Conservation (phyloP, 208 protist genomes). For the Leishmania turanica region DNA sequence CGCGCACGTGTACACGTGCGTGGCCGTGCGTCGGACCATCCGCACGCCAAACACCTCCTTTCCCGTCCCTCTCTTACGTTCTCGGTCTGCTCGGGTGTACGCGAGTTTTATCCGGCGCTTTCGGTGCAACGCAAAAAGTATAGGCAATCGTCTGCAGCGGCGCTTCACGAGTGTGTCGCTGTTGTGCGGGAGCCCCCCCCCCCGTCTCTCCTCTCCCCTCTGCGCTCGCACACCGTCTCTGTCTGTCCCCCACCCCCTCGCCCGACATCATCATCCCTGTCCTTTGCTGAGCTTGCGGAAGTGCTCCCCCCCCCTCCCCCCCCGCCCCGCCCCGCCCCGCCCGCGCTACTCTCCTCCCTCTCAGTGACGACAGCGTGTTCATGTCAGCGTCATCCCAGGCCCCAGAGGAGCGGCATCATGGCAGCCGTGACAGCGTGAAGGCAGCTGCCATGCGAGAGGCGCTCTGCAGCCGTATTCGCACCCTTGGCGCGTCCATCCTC, state of each 20-base stretch:
- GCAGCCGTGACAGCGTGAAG: constrained; percentile 2
- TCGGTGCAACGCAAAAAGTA: background rate
- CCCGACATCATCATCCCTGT: background rate
- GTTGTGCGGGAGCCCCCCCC: background rate
- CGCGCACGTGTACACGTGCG: background rate
- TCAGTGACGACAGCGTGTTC: background rate
- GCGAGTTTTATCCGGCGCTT: background rate
- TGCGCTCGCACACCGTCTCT: background rate
- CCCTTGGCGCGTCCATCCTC: constrained; percentile 37
- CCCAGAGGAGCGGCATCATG: background rate
- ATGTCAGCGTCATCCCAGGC: background rate
- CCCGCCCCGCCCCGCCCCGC: accelerated
- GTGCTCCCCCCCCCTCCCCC: background rate
- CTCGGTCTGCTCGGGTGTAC: no score
- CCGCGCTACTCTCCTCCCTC: background rate
- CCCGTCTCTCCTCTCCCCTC: background rate
- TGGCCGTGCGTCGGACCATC: no score
- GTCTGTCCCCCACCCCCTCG: background rate
- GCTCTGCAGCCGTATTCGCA: constrained; percentile 44
- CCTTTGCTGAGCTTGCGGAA: background rate
- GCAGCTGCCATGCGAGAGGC: constrained; percentile 26
- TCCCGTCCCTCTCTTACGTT: background rate
- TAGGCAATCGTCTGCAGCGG: background rate
- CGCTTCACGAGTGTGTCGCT: background rate
- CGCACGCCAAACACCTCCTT: background rate